Evolutionary conservation across 371 early-diverging fungal species (phyloP).

Genomic region (Mortierella sp.): DNA sequence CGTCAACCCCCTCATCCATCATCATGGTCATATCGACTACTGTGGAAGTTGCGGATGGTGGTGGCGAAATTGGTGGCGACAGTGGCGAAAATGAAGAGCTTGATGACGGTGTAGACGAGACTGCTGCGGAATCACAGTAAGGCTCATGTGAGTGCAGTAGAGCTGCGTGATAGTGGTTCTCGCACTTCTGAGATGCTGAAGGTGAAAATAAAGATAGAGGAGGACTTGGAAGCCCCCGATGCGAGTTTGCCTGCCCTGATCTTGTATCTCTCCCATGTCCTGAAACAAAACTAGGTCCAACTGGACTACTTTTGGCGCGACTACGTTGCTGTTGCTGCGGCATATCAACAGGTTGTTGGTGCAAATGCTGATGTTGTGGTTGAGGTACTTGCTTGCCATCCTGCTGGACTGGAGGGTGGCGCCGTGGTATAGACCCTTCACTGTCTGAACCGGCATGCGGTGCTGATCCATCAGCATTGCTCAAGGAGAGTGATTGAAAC

Average conservation of each 20-base stretch:
- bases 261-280: not conserved
- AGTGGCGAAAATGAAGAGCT: conserved; percentile 17
- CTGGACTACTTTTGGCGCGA: conserved; percentile 30
- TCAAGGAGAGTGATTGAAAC: conserved; percentile 50
- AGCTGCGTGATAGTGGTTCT: not conserved
- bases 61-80: conserved; percentile 26
- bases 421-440: not conserved
- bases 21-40: conserved; percentile 20
- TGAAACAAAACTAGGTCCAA: not conserved
- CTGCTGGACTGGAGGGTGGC: conserved; percentile 18
- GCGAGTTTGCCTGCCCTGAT: not conserved
- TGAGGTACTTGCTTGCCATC: conserved; percentile 1
- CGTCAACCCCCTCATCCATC: conserved; percentile 9
- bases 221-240: conserved; percentile 7
- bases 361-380: not conserved
- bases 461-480: conserved; percentile 12
- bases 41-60: not conserved
- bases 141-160: not conserved
- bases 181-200: not conserved
- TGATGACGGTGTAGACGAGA: not conserved
- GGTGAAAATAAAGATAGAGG: not conserved
- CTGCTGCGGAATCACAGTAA: not conserved
- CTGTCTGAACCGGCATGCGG: not conserved
- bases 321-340: conserved; percentile 10
- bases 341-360: not conserved